phyloP scores from a whole-genome alignment of 2,329 filamentous ascomycete genomes.

The Seiridium cupressi region DNA sequence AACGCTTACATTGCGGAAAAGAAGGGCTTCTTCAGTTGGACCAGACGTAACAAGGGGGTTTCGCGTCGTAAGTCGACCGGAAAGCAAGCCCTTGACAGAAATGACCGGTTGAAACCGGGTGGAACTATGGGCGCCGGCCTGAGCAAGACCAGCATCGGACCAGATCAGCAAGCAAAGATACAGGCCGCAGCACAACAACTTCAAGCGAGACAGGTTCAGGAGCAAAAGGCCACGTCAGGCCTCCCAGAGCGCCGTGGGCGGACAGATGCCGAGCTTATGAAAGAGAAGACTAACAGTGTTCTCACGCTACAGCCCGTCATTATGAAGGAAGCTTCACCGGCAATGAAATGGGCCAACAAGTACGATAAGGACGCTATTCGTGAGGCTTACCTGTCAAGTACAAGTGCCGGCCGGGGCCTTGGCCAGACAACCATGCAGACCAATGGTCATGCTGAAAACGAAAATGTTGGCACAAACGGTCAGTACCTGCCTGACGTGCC shows the following conservation, averaged over 20 bases:
- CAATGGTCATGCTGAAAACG: slow-evolving; percentile 29
- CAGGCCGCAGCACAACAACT: slow-evolving; percentile 86
- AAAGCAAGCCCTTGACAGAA: slow-evolving; percentile 55
- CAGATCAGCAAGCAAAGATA: slow-evolving; percentile 90
- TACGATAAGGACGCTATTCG: slow-evolving; percentile 90
- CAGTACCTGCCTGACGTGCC: slow-evolving; percentile 37
- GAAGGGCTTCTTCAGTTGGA: slow-evolving; percentile 90
- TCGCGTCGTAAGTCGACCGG: slow-evolving; percentile 69
- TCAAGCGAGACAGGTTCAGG: slow-evolving; percentile 67
- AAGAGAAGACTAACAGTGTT: slow-evolving; percentile 81
- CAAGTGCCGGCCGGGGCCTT: slow-evolving; percentile 66
- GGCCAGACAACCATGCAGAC: slow-evolving; percentile 44
- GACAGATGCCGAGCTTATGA: slow-evolving; percentile 55
- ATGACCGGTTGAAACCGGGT: slow-evolving; percentile 38
- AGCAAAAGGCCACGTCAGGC: slow-evolving; percentile 42
- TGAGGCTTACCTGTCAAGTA: slow-evolving; percentile 79
- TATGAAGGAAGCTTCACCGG: slow-evolving; percentile 82
- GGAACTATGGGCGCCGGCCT: slow-evolving; percentile 32
- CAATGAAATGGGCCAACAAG: slow-evolving; percentile 94
- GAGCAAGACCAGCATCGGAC: slow-evolving; percentile 82
- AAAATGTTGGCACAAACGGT: slow-evolving; percentile 28
- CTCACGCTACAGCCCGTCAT: slow-evolving; percentile 85
- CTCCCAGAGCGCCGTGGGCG: slow-evolving; percentile 48
- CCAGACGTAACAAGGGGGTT: slow-evolving; percentile 61
- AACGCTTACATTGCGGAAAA: slow-evolving; percentile 93